Base-by-base conservation (phyloP, 768 basidiomycete species). In the Boletus rufocinnamomeus region DNA sequence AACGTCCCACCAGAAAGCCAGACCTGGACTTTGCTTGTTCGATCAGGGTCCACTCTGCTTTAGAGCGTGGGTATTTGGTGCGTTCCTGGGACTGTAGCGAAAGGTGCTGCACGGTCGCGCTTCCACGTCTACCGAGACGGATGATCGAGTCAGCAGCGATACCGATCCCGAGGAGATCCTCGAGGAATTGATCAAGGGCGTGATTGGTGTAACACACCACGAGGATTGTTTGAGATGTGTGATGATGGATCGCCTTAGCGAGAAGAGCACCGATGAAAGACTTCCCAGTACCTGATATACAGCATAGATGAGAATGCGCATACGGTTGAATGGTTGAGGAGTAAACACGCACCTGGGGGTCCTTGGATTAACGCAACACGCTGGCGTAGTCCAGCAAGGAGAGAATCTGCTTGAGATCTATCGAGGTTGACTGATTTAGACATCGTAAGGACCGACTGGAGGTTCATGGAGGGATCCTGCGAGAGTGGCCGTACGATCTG, bases 201-300 rank as follows among this genome's bases (percentile, higher is more conserved):
- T 90, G 88, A 57, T 90, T 90, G 1, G 88, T 90, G 60, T 83
- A 89, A 61, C 87, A 88, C 19, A 87, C 84, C 1, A 89, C 85
- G 5, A 89, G 79, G 25, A 90, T 87, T 0, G 67, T 83, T 51
- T 77, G 74, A 0, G 63, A 19, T 0, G 81, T 81, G 53, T 71
- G 69, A 16, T 82, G 79, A 45, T 87, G 79, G 6, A 88, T 69
- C 4, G 80, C 73, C 62, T 88, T 89, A 0, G 85, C 86, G 0
- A 89, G 70, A 2, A 89, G 75, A 0, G 85, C 85, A 0, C 88
- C 88, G 25, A 89, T 84, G 65, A 88, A 88, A 0, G 86, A 88
- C 57, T 90, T 90, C 1, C 88, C 88, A 0, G 88, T 90, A 1
- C 88, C 88, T 89, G 30, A 8, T 11, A 52, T 23, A 13, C 19